Evolutionary conservation across 495 filamentous ascomycete species (phyloP).

Genomic region (Penicillium crystallinum): DNA sequence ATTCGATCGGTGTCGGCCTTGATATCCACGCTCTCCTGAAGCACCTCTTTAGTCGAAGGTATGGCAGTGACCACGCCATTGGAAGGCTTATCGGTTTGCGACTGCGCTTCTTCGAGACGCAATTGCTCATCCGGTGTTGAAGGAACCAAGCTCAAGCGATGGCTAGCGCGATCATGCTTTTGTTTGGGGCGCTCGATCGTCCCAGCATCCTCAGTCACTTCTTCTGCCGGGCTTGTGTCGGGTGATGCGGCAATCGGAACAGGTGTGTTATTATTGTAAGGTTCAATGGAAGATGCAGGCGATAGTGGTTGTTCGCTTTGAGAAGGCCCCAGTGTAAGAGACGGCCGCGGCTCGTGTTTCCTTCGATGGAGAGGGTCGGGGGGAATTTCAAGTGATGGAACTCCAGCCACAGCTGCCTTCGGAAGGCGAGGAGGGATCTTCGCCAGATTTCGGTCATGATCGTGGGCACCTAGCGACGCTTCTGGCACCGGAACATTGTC

Average conservation of each 20-base stretch:
- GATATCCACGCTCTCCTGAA: slow-evolving; percentile 20
- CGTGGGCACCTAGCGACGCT: slow-evolving; percentile 23
- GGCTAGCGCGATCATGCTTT: slow-evolving; percentile 18
- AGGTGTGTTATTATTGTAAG: slow-evolving; percentile 41
- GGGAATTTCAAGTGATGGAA: slow-evolving; percentile 16
- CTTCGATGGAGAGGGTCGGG: slow-evolving; percentile 10
- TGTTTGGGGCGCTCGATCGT: slow-evolving; percentile 21
- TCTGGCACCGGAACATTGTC: slow-evolving; percentile 13
- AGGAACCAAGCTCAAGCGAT: slow-evolving; percentile 26
- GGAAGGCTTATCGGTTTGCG: slow-evolving; percentile 26
- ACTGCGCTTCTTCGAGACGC: slow-evolving; percentile 45
- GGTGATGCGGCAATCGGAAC: slow-evolving; percentile 34
- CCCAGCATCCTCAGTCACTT: slow-evolving; percentile 21
- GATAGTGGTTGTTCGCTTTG: slow-evolving; percentile 38
- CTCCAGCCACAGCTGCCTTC: slow-evolving; percentile 11
- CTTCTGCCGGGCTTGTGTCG: slow-evolving; percentile 40
- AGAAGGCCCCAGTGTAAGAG: slow-evolving; percentile 29
- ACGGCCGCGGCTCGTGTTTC: slow-evolving; percentile 29
- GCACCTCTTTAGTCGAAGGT: slow-evolving; percentile 22
- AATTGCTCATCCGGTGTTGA: slow-evolving; percentile 48
- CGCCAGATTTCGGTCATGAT: slow-evolving; percentile 14
- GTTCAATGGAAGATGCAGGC: slow-evolving; percentile 40
- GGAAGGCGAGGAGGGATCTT: slow-evolving; percentile 14
- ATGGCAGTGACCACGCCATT: slow-evolving; percentile 7
- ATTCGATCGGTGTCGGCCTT: slow-evolving; percentile 19